Conservation (phyloP, 2,329 filamentous ascomycete species). For the Trichoderma afroharzianum region DNA sequence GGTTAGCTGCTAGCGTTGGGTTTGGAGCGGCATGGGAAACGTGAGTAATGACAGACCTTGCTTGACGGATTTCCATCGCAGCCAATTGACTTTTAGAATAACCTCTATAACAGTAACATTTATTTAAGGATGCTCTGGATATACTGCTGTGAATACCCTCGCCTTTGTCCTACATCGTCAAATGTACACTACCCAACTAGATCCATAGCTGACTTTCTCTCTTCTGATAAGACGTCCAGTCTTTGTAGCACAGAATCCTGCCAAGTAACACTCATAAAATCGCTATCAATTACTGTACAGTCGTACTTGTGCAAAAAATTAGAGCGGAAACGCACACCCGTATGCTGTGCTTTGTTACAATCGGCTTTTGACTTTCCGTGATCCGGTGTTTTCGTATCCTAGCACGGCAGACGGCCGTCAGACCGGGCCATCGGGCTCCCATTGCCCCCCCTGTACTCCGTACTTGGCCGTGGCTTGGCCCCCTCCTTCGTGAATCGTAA, state of each 20-base stretch:
- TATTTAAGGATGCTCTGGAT: not conserved
- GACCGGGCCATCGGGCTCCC: not conserved
- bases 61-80: not conserved
- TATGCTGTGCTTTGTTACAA: not conserved
- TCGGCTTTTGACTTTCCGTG: not conserved
- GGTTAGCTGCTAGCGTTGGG: not conserved
- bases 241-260: not conserved
- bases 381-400: not conserved
- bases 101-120: not conserved
- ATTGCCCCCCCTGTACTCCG: not conserved
- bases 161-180: not conserved
- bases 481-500: constrained; percentile 10
- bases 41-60: not conserved
- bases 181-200: not conserved
- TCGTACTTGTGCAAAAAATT: not conserved
- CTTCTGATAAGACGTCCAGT: not conserved
- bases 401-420: not conserved
- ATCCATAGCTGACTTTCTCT: not conserved
- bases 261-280: not conserved
- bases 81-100: not conserved
- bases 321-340: not conserved
- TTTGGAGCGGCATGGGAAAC: not conserved
- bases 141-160: not conserved
- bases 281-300: not conserved
- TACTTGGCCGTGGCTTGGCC: not conserved